These are phyloP conservation scores for Dactylellina leptospora DNA, from an alignment of 2,329 filamentous ascomycete genomes.

Conservation along the genomic window DNA sequence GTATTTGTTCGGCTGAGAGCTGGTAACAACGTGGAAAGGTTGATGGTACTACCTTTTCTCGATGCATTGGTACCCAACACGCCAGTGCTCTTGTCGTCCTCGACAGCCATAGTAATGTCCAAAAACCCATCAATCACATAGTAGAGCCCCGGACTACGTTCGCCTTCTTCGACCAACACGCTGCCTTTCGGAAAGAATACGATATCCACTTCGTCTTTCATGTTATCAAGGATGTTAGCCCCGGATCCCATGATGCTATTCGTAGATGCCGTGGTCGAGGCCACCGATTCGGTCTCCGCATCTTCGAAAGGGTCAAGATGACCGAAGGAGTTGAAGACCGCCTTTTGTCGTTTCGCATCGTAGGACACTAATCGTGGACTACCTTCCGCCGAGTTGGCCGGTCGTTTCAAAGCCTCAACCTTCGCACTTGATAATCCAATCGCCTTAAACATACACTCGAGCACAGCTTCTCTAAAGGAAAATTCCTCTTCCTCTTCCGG, in stretches of 20 bases:
- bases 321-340: slow-evolving; percentile 88
- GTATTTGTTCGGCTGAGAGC: slow-evolving; percentile 63
- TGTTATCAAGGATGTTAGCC: slow-evolving; percentile 75
- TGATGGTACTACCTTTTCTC: slow-evolving; percentile 32
- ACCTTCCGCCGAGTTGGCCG: slow-evolving; percentile 74
- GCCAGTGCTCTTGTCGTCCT: slow-evolving; percentile 64
- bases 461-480: slow-evolving; percentile 84
- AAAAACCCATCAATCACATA: slow-evolving; percentile 98
- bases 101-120: slow-evolving; percentile 84
- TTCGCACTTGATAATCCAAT: slow-evolving; percentile 77
- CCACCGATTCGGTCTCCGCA: slow-evolving; percentile 84
- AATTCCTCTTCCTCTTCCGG: slow-evolving; percentile 77
- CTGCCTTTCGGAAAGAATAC: slow-evolving; percentile 96
- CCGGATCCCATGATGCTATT: slow-evolving; percentile 69
- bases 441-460: slow-evolving; percentile 95
- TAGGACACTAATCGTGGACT: slow-evolving; percentile 86
- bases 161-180: slow-evolving; percentile 93
- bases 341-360: slow-evolving; percentile 81
- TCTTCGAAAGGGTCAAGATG: slow-evolving; percentile 86
- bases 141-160: slow-evolving; percentile 94
- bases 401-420: slow-evolving; percentile 71
- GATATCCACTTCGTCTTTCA: slow-evolving; percentile 93
- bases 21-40: slow-evolving; percentile 61
- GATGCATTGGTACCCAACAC: slow-evolving; percentile 51
- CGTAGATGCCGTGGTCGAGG: slow-evolving; percentile 68